Evolutionary conservation across 805 yeast species (phyloP).

Genomic region (Metschnikowia baotianmanensis): DNA sequence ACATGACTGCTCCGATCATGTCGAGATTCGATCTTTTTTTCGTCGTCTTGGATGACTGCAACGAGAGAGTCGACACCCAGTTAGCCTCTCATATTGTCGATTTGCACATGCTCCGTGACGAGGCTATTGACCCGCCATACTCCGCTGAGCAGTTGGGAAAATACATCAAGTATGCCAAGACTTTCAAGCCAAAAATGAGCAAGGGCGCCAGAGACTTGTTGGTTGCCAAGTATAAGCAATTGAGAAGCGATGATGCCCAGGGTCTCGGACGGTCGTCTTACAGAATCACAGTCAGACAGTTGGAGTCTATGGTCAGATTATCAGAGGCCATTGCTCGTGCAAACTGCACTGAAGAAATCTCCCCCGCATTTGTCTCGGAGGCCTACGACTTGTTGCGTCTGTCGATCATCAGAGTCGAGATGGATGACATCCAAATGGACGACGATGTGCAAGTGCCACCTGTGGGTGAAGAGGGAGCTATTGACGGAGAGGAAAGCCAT

Average conservation of each 20-base stretch:
- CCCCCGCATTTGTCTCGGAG: slow-evolving; percentile 84
- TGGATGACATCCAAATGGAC: slow-evolving; percentile 85
- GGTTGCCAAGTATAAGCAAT: slow-evolving; percentile 77
- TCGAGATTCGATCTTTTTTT: slow-evolving; percentile 95
- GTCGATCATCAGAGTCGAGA: slow-evolving; percentile 90
- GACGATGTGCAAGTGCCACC: slow-evolving; percentile 48
- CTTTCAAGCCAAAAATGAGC: slow-evolving; percentile 87
- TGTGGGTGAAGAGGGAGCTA: slow-evolving; percentile 16
- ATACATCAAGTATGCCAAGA: slow-evolving; percentile 87
- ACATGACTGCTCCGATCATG: slow-evolving; percentile 98
- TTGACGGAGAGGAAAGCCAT: slow-evolving; percentile 18
- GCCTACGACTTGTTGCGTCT: slow-evolving; percentile 88
- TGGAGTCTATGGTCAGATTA: slow-evolving; percentile 89
- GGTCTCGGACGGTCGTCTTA: slow-evolving; percentile 84
- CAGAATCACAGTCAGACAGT: slow-evolving; percentile 94
- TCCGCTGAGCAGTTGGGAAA: slow-evolving; percentile 84
- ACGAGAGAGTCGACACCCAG: slow-evolving; percentile 84
- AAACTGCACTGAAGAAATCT: slow-evolving; percentile 85
- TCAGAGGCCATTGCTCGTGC: slow-evolving; percentile 97
- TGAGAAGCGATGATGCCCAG: slow-evolving; percentile 87
- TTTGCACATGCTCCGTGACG: slow-evolving; percentile 86
- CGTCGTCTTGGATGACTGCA: slow-evolving; percentile 92
- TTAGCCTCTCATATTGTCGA: slow-evolving; percentile 91
- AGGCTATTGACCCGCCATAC: slow-evolving; percentile 85
- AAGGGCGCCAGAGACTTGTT: slow-evolving; percentile 74